Evolutionary conservation across 768 basidiomycete species (phyloP), one percentile per base, ranked within the genome.

Genomic region (Amanita pseudoporphyria): DNA sequence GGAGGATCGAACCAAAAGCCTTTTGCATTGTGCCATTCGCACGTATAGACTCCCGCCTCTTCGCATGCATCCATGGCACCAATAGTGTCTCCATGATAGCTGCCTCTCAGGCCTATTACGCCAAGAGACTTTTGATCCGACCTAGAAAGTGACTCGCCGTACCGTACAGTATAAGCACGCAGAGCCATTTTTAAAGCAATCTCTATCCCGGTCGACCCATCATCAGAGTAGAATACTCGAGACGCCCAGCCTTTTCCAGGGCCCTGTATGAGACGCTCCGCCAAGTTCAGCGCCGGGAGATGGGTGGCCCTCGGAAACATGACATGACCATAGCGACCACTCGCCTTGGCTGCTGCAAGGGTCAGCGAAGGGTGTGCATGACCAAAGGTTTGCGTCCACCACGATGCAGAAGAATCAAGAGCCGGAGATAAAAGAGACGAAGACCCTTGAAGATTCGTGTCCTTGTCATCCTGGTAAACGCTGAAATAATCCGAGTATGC

Each of bases 121-220:
- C 87, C 89, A 3, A 93, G 67, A 21, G 69, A 65, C 53, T 75
- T 77, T 54, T 70, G 69, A 22, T 70, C 70, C 9, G 51, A 33
- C 5, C 64, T 58, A 18, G 66, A 59, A 5, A 77, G 57, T 1
- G 60, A 57, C 9, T 60, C 56, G 14, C 64, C 58, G 12, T 74
- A 57, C 16, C 71, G 68, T 31, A 65, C 55, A 12, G 76, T 67
- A 53, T 74, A 84, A 2, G 84, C 80, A 21, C 93, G 75, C 37
- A 97, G 66, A 0, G 91, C 95, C 95, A 98, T 97, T 66, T 98
- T 98, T 52, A 98, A 67, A 9, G 91, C 95, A n/a, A 95, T 84
- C 62, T 97, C 95, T 82, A 95, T 94, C 6, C 83, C 95, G 0
- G 95, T 97, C 18, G 91, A 90, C 12, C 95, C 95, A 56, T 98